Evolutionary conservation across 352 stramenopile species (phyloP).

Genomic region (Phytophthora ohioensis): DNA sequence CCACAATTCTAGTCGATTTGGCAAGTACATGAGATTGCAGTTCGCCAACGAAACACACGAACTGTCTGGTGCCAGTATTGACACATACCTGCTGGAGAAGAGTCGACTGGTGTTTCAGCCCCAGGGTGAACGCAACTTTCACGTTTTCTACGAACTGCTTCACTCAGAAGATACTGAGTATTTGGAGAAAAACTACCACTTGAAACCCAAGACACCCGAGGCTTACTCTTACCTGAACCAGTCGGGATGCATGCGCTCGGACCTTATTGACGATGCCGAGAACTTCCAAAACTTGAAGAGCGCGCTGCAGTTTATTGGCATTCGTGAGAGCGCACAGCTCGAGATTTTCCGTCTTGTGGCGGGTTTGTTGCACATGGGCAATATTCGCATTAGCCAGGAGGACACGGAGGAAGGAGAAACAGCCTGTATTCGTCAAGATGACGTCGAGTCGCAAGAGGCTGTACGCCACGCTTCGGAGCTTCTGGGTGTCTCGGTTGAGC

Average conservation of each 20-base stretch:
- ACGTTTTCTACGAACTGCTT: slow-evolving; percentile 89
- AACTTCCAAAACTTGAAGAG: slow-evolving; percentile 76
- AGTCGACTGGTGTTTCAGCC: slow-evolving; percentile 83
- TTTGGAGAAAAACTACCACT: slow-evolving; percentile 57
- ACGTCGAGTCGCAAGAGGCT: slow-evolving; percentile 57
- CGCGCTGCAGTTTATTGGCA: slow-evolving; percentile 78
- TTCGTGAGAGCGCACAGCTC: slow-evolving; percentile 65
- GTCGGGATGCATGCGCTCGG: slow-evolving; percentile 75
- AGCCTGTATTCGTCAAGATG: slow-evolving; percentile 58
- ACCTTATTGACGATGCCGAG: slow-evolving; percentile 72
- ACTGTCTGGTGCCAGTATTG: slow-evolving; percentile 80
- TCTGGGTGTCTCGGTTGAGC: slow-evolving; percentile 68
- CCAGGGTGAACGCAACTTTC: slow-evolving; percentile 85
- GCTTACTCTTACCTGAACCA: slow-evolving; percentile 81
- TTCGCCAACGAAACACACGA: slow-evolving; percentile 79
- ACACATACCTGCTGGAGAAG: slow-evolving; percentile 87
- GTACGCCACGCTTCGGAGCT: slow-evolving; percentile 64
- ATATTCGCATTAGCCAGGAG: slow-evolving; percentile 76
- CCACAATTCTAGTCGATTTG: slow-evolving; percentile 93
- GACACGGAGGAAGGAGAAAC: slow-evolving; percentile 82
- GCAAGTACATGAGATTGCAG: slow-evolving; percentile 92
- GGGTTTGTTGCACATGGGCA: slow-evolving; percentile 81
- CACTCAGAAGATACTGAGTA: slow-evolving; percentile 64
- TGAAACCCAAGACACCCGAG: slow-evolving; percentile 66
- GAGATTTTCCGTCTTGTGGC: slow-evolving; percentile 83